These are phyloP conservation scores for Lodderomyces metapsilosis DNA, from an alignment of 1,139 yeast genomes.

Conservation along the genomic window DNA sequence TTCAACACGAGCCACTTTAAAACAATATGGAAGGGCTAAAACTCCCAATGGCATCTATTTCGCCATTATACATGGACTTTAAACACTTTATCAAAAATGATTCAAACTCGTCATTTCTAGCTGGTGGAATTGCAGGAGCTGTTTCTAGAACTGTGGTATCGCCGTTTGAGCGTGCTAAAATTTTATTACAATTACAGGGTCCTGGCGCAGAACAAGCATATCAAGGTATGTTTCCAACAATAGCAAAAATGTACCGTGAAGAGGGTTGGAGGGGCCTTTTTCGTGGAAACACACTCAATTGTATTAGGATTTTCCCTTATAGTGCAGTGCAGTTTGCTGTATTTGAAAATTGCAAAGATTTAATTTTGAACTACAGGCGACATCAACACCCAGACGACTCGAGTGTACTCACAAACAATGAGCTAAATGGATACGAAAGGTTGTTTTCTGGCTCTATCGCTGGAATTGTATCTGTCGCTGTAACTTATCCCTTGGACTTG, in stretches of 20 bases:
- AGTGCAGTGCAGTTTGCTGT: slow-evolving; percentile 93
- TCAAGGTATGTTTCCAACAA: slow-evolving; percentile 73
- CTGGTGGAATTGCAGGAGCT: slow-evolving; percentile 80
- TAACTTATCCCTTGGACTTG: slow-evolving; percentile 89
- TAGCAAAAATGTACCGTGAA: slow-evolving; percentile 75
- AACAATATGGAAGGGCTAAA: slow-evolving; percentile 10
- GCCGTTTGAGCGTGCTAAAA: slow-evolving; percentile 93
- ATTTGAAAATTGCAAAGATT: slow-evolving; percentile 67
- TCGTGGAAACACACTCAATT: slow-evolving; percentile 87
- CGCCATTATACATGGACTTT: slow-evolving; percentile 10
- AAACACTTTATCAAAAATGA: slow-evolving; percentile 44
- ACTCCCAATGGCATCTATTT: slow-evolving; percentile 7
- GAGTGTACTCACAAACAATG: slow-evolving; percentile 22
- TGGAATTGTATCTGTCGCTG: slow-evolving; percentile 77
- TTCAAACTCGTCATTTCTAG: slow-evolving; percentile 58
- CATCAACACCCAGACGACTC: background rate
- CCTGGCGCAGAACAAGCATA: slow-evolving; percentile 62
- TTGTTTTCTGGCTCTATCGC: slow-evolving; percentile 77
- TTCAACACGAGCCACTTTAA: background rate
- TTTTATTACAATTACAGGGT: slow-evolving; percentile 85
- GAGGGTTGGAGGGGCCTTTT: slow-evolving; percentile 90
- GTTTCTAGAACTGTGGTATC: slow-evolving; percentile 90
- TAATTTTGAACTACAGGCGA: slow-evolving; percentile 28
- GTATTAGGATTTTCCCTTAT: slow-evolving; percentile 88
- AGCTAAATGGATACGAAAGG: slow-evolving; percentile 51